Evolutionary conservation across 257 asterid species (phyloP).

Genomic region (Solanum medicagineum): DNA sequence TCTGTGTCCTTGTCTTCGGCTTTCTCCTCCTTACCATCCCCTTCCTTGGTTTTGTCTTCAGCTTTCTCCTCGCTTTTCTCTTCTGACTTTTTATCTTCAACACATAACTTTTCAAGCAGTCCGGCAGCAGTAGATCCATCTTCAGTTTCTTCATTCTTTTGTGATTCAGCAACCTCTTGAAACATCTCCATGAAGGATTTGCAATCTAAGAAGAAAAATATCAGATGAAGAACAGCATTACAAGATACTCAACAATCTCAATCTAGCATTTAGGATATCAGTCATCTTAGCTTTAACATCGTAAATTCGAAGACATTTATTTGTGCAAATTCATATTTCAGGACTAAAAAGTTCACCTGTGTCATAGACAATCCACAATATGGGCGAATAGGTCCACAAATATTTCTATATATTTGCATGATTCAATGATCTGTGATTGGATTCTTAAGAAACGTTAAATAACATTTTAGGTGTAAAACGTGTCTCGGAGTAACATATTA

Average conservation of each 20-base stretch:
- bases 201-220: slow-evolving; percentile 21
- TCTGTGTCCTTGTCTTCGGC: slow-evolving; percentile 4
- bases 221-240: background rate
- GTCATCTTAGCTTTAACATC: background rate
- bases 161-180: slow-evolving; percentile 37
- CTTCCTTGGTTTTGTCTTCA: slow-evolving; percentile 8
- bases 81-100: slow-evolving; percentile 13
- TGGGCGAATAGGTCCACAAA: no score
- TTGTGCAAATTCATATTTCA: background rate
- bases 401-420: no score
- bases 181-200: slow-evolving; percentile 28
- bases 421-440: no score
- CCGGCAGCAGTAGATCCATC: slow-evolving; percentile 32
- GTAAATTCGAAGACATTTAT: background rate
- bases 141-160: slow-evolving; percentile 16
- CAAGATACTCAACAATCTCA: background rate
- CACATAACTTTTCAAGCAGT: slow-evolving; percentile 30
- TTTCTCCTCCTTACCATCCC: slow-evolving; percentile 12
- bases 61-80: slow-evolving; percentile 8
- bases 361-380: background rate
- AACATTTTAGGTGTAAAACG: no score
- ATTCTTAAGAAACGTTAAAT: no score
- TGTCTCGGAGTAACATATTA: no score
- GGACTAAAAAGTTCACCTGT: background rate
- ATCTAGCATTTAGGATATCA: background rate